A percentile compares a stretch with the other conserved stretches of the same genome.
phyloP scores from a whole-genome alignment of 1,284 basidiomycete species.

The Trametes polyzona region DNA sequence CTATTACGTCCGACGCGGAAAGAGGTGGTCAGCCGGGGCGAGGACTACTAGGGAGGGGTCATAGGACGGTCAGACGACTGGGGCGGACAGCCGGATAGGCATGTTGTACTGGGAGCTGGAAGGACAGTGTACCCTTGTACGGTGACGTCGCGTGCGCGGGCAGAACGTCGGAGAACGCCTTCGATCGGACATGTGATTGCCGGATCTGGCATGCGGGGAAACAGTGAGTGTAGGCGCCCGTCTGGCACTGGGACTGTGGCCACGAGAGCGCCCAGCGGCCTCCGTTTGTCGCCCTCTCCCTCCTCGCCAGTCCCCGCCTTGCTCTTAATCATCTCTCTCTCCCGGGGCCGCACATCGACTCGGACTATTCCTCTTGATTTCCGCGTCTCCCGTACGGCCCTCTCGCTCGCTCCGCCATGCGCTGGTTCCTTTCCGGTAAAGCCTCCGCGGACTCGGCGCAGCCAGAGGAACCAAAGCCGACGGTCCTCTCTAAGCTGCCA shows the following conservation, averaged over 20 bases:
- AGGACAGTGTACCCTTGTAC: constrained; percentile 7
- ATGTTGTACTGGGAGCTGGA: constrained; percentile 10
- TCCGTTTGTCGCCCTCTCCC: constrained; percentile 21
- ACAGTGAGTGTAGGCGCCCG: neutral
- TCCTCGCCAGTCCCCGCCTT: neutral
- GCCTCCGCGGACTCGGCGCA: constrained; percentile 17
- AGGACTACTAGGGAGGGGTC: constrained; percentile 66
- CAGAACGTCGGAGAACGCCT: constrained; percentile 13
- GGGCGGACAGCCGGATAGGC: constrained; percentile 11
- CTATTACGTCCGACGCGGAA: constrained; percentile 84
- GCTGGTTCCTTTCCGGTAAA: constrained; percentile 38
- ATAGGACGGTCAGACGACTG: constrained; percentile 3
- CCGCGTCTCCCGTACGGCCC: neutral
- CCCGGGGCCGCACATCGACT: neutral
- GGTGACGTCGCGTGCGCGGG: constrained; percentile 16
- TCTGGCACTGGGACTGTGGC: neutral
- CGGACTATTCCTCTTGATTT: neutral
- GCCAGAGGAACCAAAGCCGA: constrained; percentile 13
- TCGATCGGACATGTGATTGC: constrained; percentile 23
- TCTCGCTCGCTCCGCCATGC: constrained; percentile 20
- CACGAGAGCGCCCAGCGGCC: constrained; percentile 15
- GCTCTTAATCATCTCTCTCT: neutral
- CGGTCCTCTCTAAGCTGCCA: constrained; percentile 13
- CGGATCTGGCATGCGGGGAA: constrained; percentile 3
- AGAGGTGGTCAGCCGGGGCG: constrained; percentile 93